A percentile compares a stretch with the other conserved stretches of the same genome.
phyloP scores from a whole-genome alignment of 1,284 basidiomycete species.

The Leccinum angustisporum region DNA sequence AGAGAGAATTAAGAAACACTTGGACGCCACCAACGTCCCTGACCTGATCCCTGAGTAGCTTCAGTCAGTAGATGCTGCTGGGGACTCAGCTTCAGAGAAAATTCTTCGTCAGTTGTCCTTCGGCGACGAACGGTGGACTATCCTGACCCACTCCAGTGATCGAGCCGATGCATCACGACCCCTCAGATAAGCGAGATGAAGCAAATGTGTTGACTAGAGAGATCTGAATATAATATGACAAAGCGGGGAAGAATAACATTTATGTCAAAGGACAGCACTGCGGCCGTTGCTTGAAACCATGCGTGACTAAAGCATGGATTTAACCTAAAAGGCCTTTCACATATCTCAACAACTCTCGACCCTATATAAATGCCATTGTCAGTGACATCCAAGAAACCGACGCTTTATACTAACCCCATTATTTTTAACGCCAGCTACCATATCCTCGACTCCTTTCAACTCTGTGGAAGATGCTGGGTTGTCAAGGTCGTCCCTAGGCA shows the following conservation, averaged over 20 bases:
- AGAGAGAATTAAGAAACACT: slow-evolving; percentile 59
- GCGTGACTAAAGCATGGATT: slow-evolving; percentile 12
- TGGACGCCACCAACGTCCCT: slow-evolving; percentile 50
- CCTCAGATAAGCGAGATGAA: not conserved
- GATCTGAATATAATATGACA: not conserved
- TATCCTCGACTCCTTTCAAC: slow-evolving; percentile 60
- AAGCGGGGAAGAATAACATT: not conserved
- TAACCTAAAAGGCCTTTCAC: slow-evolving; percentile 66
- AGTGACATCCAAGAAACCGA: slow-evolving; percentile 2
- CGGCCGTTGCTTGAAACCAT: not conserved
- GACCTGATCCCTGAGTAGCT: slow-evolving; percentile 54
- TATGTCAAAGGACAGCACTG: not conserved
- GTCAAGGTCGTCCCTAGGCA: slow-evolving; percentile 10
- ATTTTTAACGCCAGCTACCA: slow-evolving; percentile 71
- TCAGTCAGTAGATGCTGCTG: slow-evolving; percentile 54
- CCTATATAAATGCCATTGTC: slow-evolving; percentile 41
- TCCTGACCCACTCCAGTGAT: not conserved
- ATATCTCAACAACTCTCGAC: slow-evolving; percentile 69
- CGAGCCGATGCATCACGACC: not conserved
- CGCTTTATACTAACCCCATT: slow-evolving; percentile 54
- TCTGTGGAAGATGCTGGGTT: slow-evolving; percentile 20
- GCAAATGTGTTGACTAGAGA: not conserved
- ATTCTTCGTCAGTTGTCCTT: slow-evolving; percentile 5
- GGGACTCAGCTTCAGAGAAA: slow-evolving; percentile 50
- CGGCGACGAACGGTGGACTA: not conserved